phyloP scores from a whole-genome alignment of 805 yeast species.

The Priceomyces haplophilus region DNA sequence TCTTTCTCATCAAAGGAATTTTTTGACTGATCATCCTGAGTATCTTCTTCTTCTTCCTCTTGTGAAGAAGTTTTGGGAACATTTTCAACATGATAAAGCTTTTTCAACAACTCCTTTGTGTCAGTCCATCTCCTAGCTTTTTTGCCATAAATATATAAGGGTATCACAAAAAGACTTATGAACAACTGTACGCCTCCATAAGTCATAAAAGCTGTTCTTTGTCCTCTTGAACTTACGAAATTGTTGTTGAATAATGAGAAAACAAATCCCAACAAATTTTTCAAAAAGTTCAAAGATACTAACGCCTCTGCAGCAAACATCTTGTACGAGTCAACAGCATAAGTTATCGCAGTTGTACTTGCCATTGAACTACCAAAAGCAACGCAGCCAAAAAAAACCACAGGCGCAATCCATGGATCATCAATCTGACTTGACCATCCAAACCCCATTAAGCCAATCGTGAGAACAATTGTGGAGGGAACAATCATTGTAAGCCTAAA shows the following conservation, averaged over 20 bases:
- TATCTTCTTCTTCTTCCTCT: neutral
- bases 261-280: constrained; percentile 53
- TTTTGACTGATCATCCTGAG: neutral
- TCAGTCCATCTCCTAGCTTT: constrained; percentile 50
- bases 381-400: constrained; percentile 52
- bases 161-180: constrained; percentile 47
- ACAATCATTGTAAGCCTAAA: constrained; percentile 53
- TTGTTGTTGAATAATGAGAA: constrained; percentile 56
- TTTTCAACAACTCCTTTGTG: constrained; percentile 38
- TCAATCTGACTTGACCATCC: constrained; percentile 54
- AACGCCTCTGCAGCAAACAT: constrained; percentile 57
- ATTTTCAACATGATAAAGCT: constrained; percentile 21
- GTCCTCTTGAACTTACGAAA: constrained; percentile 41
- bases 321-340: constrained; percentile 54
- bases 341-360: constrained; percentile 60
- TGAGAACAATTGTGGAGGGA: constrained; percentile 42
- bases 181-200: constrained; percentile 52
- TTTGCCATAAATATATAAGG: constrained; percentile 56
- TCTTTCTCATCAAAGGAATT: neutral
- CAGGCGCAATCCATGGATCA: constrained; percentile 57
- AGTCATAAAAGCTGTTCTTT: constrained; percentile 46
- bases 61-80: neutral
- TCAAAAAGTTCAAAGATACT: constrained; percentile 53
- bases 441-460: constrained; percentile 58
- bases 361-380: constrained; percentile 62